Evolutionary conservation across 345 rosid species (phyloP), one percentile per base, ranked within the genome.

Genomic region (Angophora floribunda): DNA sequence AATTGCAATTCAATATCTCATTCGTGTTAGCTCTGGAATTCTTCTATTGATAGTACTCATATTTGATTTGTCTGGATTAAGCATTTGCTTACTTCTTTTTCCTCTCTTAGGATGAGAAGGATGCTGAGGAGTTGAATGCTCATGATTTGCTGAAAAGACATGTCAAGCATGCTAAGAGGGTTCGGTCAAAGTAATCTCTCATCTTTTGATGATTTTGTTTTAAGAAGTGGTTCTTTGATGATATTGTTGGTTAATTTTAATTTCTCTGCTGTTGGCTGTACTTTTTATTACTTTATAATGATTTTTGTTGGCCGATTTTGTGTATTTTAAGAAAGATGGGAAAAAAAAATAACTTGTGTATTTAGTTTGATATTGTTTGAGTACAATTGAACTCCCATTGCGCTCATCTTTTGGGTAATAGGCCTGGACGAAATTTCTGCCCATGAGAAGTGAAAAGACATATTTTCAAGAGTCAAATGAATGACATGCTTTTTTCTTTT

Each of bases 71-170:
- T 70, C 82, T 65, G n/a, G 50, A 75, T 45, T 89, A 86, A 87
- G 90, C 67, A 28, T 44, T 21, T 49, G 21, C 30, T 55, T 78
- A 87, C 87, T 50, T 78, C 82, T 50, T 55, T 63, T 90, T 80
- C 87, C 88, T 80, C 59, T 91, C 36, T 86, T 89, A 97, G 98
- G 96, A 92, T 65, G 97, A 94, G 88, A 91, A 91, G 89, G 85
- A 94, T 90, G 92, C 93, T 36, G 93, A 92, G 87, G 88, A 93
- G 61, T 90, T 96, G 88, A 93, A 97, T 41, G 75, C 95, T 52
- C 53, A 93, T 89, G 98, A 96, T 89, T 93, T 97, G 90, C 91
- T 97, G 90, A 91, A 93, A 92, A 90, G 92, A 85, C 99, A 96
- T 88, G 85, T 97, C 51, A 89, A 91, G 87, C 94, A 90, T 86